Evolutionary conservation across 129 eudicot genomes (phyloP).

Genomic region (Artemisia tridentata): DNA sequence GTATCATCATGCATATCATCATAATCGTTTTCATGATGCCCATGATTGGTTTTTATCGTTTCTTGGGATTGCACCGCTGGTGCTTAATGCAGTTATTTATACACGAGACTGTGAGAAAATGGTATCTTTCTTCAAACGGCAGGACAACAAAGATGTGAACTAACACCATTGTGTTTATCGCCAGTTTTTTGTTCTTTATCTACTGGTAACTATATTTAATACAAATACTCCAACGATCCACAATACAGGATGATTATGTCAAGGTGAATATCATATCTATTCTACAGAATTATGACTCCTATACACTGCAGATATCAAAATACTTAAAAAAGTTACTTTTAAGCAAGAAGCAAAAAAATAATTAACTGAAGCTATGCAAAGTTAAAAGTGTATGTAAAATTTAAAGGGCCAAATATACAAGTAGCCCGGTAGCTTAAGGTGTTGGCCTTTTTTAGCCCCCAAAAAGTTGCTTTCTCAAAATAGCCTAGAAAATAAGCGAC

Average conservation of each 20-base stretch:
- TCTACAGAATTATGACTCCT: not conserved
- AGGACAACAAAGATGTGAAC: slow-evolving; percentile 10
- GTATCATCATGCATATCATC: slow-evolving; percentile 25
- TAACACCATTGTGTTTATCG: not conserved
- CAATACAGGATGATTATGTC: not conserved
- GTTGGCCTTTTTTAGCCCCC: no score
- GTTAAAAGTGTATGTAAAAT: no score
- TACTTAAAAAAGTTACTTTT: no score
- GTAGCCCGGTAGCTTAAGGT: no score
- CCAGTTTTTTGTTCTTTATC: slow-evolving; percentile 1
- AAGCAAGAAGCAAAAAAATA: no score
- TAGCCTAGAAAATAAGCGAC: no score
- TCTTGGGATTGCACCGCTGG: not conserved
- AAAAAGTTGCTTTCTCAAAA: no score
- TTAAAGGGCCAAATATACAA: no score
- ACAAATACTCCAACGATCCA: not conserved
- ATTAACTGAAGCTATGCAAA: no score
- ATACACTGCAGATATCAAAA: not conserved
- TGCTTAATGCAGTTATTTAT: slow-evolving; percentile 20
- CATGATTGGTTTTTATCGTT: slow-evolving; percentile 16
- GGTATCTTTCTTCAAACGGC: slow-evolving; percentile 26
- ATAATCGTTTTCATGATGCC: slow-evolving; percentile 20
- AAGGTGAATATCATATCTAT: not conserved
- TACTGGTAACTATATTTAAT: no score
- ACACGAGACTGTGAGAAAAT: slow-evolving; percentile 15